Evolutionary conservation across 108 stramenopile species (phyloP).

Genomic region (Mediolabrus comicus): DNA sequence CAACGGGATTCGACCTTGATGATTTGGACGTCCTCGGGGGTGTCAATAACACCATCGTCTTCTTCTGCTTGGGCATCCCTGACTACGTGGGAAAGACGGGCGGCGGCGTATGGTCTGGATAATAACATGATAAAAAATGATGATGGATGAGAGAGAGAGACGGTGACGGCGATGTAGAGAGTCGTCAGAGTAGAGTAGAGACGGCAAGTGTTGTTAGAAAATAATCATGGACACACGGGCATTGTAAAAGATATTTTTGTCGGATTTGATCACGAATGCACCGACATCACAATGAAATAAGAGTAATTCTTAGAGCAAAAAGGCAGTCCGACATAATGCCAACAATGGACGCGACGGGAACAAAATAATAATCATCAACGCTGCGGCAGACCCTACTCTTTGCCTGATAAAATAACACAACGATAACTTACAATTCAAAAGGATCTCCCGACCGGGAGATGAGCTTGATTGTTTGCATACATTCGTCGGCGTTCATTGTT

Average conservation of each 20-base stretch:
- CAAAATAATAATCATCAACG: too few species aligned
- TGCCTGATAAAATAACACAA: background rate
- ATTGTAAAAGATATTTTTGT: background rate
- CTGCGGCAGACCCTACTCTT: background rate
- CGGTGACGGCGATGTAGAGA: background rate
- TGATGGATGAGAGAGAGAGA: background rate
- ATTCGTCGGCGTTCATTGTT: background rate
- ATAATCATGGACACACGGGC: background rate
- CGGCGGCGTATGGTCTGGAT: constrained; percentile 25
- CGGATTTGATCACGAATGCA: background rate
- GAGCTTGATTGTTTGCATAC: constrained; percentile 18
- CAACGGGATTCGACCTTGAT: constrained; percentile 47
- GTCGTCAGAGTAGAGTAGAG: background rate
- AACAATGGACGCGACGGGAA: background rate
- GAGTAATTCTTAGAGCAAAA: background rate
- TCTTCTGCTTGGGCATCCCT: constrained; percentile 21
- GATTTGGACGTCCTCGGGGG: constrained; percentile 49
- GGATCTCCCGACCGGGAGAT: constrained; percentile 10
- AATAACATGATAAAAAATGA: background rate
- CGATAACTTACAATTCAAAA: constrained; percentile 19
- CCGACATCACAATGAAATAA: background rate
- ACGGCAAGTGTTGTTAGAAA: background rate
- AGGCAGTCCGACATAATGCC: background rate
- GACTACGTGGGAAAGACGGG: constrained; percentile 39
- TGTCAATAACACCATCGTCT: constrained; percentile 11